These are phyloP conservation scores for Haplosporangium gracile DNA, from an alignment of 192 early-diverging fungal species.

Conservation along the genomic window DNA sequence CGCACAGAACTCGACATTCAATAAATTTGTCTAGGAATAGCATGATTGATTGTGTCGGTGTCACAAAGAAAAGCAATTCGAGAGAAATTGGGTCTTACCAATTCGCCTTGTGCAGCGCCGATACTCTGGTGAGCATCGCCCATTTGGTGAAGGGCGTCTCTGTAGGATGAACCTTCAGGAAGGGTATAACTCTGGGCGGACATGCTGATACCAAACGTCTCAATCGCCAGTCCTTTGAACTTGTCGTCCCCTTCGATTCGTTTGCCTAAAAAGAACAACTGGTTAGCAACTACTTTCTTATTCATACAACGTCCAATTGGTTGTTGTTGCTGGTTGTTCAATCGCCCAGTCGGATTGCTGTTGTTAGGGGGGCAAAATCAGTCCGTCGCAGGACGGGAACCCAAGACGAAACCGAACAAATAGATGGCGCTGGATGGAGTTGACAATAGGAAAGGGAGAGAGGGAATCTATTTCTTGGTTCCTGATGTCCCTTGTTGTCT, in stretches of 20 bases:
- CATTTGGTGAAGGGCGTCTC: conserved; percentile 21
- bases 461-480: conserved; percentile 2
- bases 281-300: neutral
- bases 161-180: conserved; percentile 17
- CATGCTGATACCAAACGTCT: conserved; percentile 31
- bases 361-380: too few species aligned
- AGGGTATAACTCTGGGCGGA: conserved; percentile 23
- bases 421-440: neutral
- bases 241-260: conserved; percentile 27
- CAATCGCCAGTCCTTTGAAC: conserved; percentile 22
- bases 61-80: neutral
- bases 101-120: conserved; percentile 18
- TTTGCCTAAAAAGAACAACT: conserved; percentile 12
- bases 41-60: neutral
- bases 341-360: neutral
- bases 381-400: neutral
- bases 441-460: neutral
- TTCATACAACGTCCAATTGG: neutral
- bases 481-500: neutral
- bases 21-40: neutral
- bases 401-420: neutral
- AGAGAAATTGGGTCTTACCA: conserved; percentile 8
- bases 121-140: conserved; percentile 33
- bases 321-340: neutral
- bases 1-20: neutral